Base-by-base conservation (phyloP, 1,139 yeast genomes). In the Blastobotrys indianensis region DNA sequence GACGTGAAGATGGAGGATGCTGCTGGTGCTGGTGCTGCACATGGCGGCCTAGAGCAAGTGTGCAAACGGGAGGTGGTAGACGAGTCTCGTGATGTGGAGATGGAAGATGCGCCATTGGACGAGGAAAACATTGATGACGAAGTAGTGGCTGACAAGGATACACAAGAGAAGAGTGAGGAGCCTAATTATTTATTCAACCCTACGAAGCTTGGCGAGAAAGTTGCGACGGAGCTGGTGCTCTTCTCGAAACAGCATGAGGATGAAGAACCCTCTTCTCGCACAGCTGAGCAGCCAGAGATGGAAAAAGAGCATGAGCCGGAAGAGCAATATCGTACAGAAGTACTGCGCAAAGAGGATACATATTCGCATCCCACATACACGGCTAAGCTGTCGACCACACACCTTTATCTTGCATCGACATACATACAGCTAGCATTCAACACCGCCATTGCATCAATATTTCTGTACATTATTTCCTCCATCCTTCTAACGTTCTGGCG, bases 391-490 rank as follows among this genome's bases (percentile, higher is more conserved):
- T 20, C 25, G 7, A 20, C 25, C 6, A 4, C 25, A 7, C 25
- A 20, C 25, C 25, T 20, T 7, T 20, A 20, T 7, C 25, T 20
- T 20, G 25, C 25, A 20, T 20, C 25, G 25, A 68, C 88, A 13
- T 82, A 86, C 53, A 66, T 87, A 32, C 96, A 88, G 62, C 70
- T 86, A 13, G 47, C 76, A 5, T 71, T 85, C 59, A 87, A 88
- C 60, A 61, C 76, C 1, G 58, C 76, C 4, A 68, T 87, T 8
- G 70, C 80, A 8, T 60, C 74, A 2, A 63, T 77, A 3, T 63
- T 80, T 10, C 61, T 79, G n/a, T 78, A 77, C 56, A 63, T 84
- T 38, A 64, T 79, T 0, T 67, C 69, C 49, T 63, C 79, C 1
- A 70, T 81, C 49, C 69, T 81, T 9, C 65, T 69, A 17, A 74